Evolutionary conservation across 164 flowering plant genomes (phyloP), one percentile per base, ranked within the genome.

Genomic region (Dillenia turbinata): DNA sequence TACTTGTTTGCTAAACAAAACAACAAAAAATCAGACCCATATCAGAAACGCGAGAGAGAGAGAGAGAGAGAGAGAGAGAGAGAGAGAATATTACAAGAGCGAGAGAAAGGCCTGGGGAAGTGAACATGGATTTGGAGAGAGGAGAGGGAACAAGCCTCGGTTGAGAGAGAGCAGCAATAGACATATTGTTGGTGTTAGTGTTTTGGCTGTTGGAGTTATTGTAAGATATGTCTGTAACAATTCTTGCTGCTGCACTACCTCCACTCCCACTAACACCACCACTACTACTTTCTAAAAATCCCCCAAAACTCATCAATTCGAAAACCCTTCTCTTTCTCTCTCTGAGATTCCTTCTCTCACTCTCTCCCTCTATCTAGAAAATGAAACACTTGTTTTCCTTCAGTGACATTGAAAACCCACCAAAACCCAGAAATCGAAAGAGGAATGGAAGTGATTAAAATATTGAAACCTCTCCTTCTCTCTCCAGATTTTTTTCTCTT

Each of bases 291-390:
- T 89, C 97, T 46, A 90, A 76, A 65, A 88, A 88, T 22, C 89
- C 97, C 82, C 96, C 96, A 81, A 90, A 88, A 84, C 84, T 93
- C 96, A 88, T 93, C 75, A 89, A 88, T 69, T 24, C 57, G 71
- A 58, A 47, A 12, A 10, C 24, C 52, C 50, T 66, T 53, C 43
- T 47, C 47, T 59, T 19, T 44, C 44, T 61, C 59, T 48, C 49
- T 57, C 60, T 17, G 56, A 9, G 5, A 33, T 2, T 47, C 33
- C 49, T 45, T 69, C 69, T 47, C 55, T 47, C 47, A 26, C 45
- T 48, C 52, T 54, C 52, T 57, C 46, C 14, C 12, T 55, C n/a
- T 9, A n/a, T 7, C 62, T 56, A 33, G 40, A 33, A 33, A 33
- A 33, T 33, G 40, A 33, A 33, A 33, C 40, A 33, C 6, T 33